Base-by-base conservation (phyloP, 1,284 basidiomycete species). In the Vanrija sp. region DNA sequence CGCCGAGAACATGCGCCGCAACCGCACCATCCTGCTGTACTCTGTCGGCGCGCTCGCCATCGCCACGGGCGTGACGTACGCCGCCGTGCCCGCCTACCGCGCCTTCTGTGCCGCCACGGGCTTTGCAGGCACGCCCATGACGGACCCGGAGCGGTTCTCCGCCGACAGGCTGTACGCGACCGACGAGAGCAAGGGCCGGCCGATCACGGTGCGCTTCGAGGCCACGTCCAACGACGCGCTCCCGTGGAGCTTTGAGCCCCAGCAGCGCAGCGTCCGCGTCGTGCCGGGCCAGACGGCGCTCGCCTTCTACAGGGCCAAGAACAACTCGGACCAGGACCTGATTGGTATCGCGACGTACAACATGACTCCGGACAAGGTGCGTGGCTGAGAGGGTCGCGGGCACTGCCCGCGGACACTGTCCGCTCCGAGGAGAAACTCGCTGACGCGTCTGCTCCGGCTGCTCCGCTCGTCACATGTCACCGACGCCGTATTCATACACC, bases 261-360 rank as follows among this genome's bases (percentile, higher is more conserved):
- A 90, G 62, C 94, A 98, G 69, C 88, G 87, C 73, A 87, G 82
- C 57, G 90, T 99, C 20, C 86, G 81, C 45, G 94, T 98, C 15
- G 79, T 97, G 23, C 96, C 93, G 0, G 96, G 96, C 2, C 94
- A 99, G 79, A 95, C 93, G 3, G 92, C 90, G 53, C 78, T 98
- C 53, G 96, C 95, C 12, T 99, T 99, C 73, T 99, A 97, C 76
- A 93, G 83, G 51, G 96, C 95, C 10, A 91, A 83, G 78, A 99
- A 98, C 67, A 83, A 81, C 49, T 86, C 86, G 12, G 78, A 85
- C 42, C 80, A 87, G 62, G 96, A 98, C 73, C 84, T 99, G 53
- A 94, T 98, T 68, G 96, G 96, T 0, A 98, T 99, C 74, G 95
- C 95, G 19, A 98, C 96, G 7, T 98, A 99, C 73, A 99, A 98